Conservation (phyloP, 2,329 filamentous ascomycete genomes). For the Didymella sp. region DNA sequence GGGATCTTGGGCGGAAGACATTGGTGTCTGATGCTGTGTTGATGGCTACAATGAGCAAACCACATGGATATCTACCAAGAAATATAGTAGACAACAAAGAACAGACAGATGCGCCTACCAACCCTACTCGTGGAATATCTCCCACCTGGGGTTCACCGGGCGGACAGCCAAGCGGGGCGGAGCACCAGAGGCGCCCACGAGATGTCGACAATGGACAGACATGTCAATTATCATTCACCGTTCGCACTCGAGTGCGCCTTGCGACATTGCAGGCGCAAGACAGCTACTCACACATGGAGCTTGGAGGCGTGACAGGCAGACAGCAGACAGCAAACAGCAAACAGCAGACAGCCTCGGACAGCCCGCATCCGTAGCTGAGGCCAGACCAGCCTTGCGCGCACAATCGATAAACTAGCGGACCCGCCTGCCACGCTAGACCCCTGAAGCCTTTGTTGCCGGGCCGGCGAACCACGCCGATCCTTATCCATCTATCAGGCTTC, state of each 20-base stretch:
- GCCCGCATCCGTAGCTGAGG: too few species aligned
- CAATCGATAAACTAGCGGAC: conserved; percentile 12
- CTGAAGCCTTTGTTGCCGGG: conserved; percentile 1
- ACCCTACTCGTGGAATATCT: conserved; percentile 11
- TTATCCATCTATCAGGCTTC: conserved; percentile 7
- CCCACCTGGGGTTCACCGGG: conserved; percentile 8
- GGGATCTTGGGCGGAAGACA: conserved; percentile 3
- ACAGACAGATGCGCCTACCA: neutral
- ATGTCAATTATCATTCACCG: neutral
- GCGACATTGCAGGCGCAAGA: neutral
- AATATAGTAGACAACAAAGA: neutral
- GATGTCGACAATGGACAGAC: neutral
- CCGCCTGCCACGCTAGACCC: conserved; percentile 8
- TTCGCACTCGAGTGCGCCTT: neutral
- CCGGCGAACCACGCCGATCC: conserved; percentile 11
- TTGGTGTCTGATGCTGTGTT: neutral
- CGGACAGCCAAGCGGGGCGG: conserved; percentile 13
- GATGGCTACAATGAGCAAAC: neutral
- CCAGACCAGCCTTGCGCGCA: conserved; percentile 6
- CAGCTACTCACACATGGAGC: neutral
- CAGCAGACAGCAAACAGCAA: too few species aligned
- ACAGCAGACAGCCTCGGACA: too few species aligned
- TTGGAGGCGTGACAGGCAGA: neutral
- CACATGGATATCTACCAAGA: too few species aligned
- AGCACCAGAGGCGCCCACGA: conserved; percentile 13